Evolutionary conservation across 495 filamentous ascomycete genomes (phyloP).

Genomic region (Penicillium cinerascens): DNA sequence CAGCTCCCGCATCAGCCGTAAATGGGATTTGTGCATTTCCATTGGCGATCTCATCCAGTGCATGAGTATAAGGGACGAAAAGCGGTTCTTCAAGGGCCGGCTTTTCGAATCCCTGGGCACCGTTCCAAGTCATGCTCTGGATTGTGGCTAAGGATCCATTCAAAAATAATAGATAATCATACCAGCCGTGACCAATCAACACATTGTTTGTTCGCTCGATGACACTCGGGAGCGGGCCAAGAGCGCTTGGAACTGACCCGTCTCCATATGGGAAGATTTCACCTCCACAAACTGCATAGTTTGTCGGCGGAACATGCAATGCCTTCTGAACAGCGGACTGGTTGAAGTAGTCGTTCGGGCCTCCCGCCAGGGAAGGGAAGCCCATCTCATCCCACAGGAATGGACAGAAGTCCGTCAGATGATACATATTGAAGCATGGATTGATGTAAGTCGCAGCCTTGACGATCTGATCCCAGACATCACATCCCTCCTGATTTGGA

Average conservation of each 20-base stretch:
- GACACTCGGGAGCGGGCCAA: constrained; percentile 60
- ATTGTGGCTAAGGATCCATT: constrained; percentile 70
- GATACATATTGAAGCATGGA: constrained; percentile 80
- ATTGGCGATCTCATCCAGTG: constrained; percentile 29
- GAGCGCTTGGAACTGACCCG: constrained; percentile 46
- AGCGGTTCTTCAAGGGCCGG: constrained; percentile 56
- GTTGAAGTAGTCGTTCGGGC: constrained; percentile 71
- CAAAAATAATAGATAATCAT: constrained; percentile 54
- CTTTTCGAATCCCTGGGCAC: constrained; percentile 62
- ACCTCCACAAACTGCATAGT: constrained; percentile 59
- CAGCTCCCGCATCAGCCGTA: constrained; percentile 42
- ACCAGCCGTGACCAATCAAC: constrained; percentile 62
- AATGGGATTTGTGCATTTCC: constrained; percentile 10
- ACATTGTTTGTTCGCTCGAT: constrained; percentile 69
- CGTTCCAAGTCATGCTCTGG: constrained; percentile 85
- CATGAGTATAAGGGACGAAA: constrained; percentile 61
- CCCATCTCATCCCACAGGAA: constrained; percentile 70
- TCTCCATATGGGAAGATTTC: constrained; percentile 53
- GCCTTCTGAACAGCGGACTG: constrained; percentile 68
- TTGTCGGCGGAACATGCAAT: constrained; percentile 63
- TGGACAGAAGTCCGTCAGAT: constrained; percentile 71
- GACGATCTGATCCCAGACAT: constrained; percentile 55
- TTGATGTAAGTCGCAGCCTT: constrained; percentile 58
- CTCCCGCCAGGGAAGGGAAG: constrained; percentile 59
- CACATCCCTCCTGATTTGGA: constrained; percentile 43